These are phyloP conservation scores for Lophium mytilinum DNA, from an alignment of 495 filamentous ascomycete genomes.

Conservation along the genomic window DNA sequence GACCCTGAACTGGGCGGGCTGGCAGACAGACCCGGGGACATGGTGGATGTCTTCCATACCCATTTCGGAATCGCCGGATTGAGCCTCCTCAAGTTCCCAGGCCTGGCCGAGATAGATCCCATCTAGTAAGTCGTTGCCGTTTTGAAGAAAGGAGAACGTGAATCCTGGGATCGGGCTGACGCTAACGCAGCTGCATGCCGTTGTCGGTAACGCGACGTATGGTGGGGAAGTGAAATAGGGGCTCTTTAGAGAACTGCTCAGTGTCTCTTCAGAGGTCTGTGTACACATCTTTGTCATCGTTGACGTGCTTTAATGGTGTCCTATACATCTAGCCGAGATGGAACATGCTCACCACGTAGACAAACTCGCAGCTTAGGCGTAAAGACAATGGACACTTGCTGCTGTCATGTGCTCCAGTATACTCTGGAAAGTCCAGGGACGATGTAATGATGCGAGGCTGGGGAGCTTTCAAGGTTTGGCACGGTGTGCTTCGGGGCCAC, in stretches of 20 bases:
- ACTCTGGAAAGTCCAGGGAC: too few relatives aligned
- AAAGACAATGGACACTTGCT: too few relatives aligned
- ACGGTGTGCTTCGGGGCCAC: too few relatives aligned
- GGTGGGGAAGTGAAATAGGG: slow-evolving; percentile 10
- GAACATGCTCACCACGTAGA: too few relatives aligned
- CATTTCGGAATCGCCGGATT: slow-evolving; percentile 81
- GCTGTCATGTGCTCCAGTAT: too few relatives aligned
- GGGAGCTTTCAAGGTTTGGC: too few relatives aligned
- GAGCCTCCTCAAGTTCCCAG: slow-evolving; percentile 69
- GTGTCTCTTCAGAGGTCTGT: too few relatives aligned
- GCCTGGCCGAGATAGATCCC: slow-evolving; percentile 73
- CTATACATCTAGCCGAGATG: background rate
- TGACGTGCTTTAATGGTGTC: too few relatives aligned
- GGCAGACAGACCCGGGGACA: slow-evolving; percentile 81
- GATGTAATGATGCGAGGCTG: too few relatives aligned
- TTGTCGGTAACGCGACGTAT: slow-evolving; percentile 24
- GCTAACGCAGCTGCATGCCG: slow-evolving; percentile 32
- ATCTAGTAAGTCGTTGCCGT: slow-evolving; percentile 56
- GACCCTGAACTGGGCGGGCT: slow-evolving; percentile 79
- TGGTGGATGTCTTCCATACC: slow-evolving; percentile 98
- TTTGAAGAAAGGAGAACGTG: too few relatives aligned
- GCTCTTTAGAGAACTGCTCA: background rate
- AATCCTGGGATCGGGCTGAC: background rate
- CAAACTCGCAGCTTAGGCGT: too few relatives aligned
- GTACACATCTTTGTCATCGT: too few relatives aligned